A percentile compares a stretch with the other conserved stretches of the same genome.
phyloP scores from a whole-genome alignment of 2,329 filamentous ascomycete species.

The Calonectria pauciramosa region DNA sequence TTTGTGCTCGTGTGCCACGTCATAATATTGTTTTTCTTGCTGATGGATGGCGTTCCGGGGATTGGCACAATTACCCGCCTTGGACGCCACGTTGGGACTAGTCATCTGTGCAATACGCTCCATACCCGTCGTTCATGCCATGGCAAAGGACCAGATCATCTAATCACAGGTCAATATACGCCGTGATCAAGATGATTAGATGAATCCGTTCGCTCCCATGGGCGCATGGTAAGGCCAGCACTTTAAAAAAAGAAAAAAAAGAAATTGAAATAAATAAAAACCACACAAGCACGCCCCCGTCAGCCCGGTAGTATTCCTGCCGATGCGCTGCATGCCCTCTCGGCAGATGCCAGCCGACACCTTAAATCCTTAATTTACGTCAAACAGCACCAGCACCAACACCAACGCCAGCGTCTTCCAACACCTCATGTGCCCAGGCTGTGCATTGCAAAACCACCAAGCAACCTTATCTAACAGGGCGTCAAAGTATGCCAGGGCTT shows the following conservation, averaged over 20 bases:
- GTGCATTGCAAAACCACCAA: background rate
- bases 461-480: background rate
- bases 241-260: background rate
- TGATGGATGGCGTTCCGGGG: background rate
- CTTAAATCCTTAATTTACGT: background rate
- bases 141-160: background rate
- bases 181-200: background rate
- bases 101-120: background rate
- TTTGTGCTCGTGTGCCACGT: background rate
- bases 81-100: background rate
- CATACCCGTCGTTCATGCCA: background rate
- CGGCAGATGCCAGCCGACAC: background rate
- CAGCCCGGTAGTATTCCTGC: background rate
- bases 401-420: background rate
- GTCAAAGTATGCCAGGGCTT: background rate
- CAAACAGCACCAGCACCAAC: background rate
- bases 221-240: background rate
- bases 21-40: background rate
- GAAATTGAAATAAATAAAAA: background rate
- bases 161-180: background rate
- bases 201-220: background rate
- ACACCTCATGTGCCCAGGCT: background rate
- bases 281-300: background rate
- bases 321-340: background rate
- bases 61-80: background rate